phyloP scores from a whole-genome alignment of 2,329 filamentous ascomycete genomes.

The Elsinoe batatas region DNA sequence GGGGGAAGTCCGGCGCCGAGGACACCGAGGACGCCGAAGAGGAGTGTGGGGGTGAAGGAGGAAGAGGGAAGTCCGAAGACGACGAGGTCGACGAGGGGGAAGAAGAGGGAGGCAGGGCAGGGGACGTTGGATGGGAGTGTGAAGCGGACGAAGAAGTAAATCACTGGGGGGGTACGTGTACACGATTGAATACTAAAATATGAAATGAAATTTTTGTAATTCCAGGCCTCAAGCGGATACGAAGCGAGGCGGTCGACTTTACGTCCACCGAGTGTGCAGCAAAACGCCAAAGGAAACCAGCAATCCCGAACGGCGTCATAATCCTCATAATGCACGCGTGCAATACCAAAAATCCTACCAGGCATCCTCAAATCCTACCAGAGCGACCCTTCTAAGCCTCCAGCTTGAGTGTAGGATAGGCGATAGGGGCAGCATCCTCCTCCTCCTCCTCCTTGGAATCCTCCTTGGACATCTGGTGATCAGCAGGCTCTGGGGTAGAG shows the following conservation, averaged over 20 bases:
- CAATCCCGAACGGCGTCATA: background rate
- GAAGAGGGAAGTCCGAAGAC: slow-evolving; percentile 13
- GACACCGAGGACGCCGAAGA: slow-evolving; percentile 14
- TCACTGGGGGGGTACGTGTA: background rate
- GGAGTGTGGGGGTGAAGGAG: background rate
- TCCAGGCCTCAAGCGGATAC: slow-evolving; percentile 9
- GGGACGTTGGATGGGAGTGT: slow-evolving; percentile 16
- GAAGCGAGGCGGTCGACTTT: slow-evolving; percentile 9
- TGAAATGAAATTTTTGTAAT: background rate
- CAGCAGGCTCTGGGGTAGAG: slow-evolving; percentile 13
- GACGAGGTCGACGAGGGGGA: slow-evolving; percentile 11
- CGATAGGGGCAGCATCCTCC: slow-evolving; percentile 12
- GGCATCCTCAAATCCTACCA: background rate
- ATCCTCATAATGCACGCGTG: slow-evolving; percentile 3
- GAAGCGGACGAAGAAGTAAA: slow-evolving; percentile 22
- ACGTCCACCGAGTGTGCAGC: background rate
- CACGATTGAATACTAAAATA: background rate
- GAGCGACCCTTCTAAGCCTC: slow-evolving; percentile 1
- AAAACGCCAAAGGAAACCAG: background rate
- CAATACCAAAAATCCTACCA: background rate
- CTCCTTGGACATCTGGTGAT: slow-evolving; percentile 14
- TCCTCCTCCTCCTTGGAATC: slow-evolving; percentile 3
- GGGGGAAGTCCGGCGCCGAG: background rate
- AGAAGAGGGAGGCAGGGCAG: slow-evolving; percentile 1
- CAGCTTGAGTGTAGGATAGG: slow-evolving; percentile 9